These are phyloP conservation scores for Cryptococcus sp. DNA, from an alignment of 1,284 basidiomycete genomes.

Conservation along the genomic window DNA sequence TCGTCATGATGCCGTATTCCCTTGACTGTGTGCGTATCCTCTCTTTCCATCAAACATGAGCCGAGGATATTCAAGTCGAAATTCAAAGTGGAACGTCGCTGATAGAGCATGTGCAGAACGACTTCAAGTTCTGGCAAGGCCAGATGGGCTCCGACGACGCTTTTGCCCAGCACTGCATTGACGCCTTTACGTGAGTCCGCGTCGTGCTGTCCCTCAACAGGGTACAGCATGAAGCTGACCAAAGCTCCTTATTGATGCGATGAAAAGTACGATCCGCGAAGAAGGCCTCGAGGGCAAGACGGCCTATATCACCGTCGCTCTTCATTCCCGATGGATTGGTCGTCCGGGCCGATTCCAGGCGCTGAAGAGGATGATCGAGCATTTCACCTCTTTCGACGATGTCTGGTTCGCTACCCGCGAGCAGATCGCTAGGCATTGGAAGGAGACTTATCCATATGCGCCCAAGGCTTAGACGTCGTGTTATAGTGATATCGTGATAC, in stretches of 20 bases:
- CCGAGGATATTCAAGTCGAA: not conserved
- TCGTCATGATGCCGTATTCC: conserved; percentile 32
- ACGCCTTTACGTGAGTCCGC: conserved; percentile 33
- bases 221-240: too few relatives aligned
- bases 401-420: conserved; percentile 6
- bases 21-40: conserved; percentile 26
- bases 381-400: conserved; percentile 37
- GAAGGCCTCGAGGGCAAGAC: conserved; percentile 40
- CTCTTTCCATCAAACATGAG: too few relatives aligned
- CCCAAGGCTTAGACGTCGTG: conserved; percentile 43
- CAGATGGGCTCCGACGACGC: conserved; percentile 37
- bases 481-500: conserved; percentile 4
- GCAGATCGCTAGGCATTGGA: conserved; percentile 7
- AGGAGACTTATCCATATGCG: conserved; percentile 11
- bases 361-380: conserved; percentile 50
- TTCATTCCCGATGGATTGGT: conserved; percentile 49
- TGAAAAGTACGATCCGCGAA: conserved; percentile 31
- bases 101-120: conserved; percentile 16
- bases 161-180: conserved; percentile 34
- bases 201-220: not conserved
- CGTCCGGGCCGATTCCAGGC: conserved; percentile 52
- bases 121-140: conserved; percentile 39
- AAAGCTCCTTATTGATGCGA: not conserved
- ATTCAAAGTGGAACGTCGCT: not conserved
- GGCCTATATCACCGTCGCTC: conserved; percentile 39